Percentiles rank a stretch among this genome's conserved stretches.
phyloP scores from a whole-genome alignment of 768 basidiomycete species.

The Cystobasidium ongulense region DNA sequence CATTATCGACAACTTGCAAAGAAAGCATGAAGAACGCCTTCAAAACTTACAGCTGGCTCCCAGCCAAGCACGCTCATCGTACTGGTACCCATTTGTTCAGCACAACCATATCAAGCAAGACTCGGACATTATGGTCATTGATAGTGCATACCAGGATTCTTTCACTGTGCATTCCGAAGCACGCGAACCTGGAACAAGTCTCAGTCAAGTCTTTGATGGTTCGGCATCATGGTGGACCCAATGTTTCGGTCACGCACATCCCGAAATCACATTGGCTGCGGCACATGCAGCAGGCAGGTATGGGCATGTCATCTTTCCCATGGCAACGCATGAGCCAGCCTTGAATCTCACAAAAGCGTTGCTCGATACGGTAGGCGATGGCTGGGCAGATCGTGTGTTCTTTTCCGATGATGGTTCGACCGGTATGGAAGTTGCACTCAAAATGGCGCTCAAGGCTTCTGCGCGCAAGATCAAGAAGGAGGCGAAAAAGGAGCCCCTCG shows the following conservation, averaged over 20 bases:
- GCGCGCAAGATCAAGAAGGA: constrained; percentile 43
- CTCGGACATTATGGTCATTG: constrained; percentile 75
- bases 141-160: constrained; percentile 78
- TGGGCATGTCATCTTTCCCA: constrained; percentile 94
- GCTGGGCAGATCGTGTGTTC: constrained; percentile 86
- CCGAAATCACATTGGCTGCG: constrained; percentile 71
- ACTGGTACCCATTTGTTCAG: constrained; percentile 99
- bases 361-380: constrained; percentile 62
- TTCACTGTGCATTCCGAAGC: constrained; percentile 59
- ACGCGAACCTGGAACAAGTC: neutral
- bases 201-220: constrained; percentile 57
- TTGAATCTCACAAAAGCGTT: constrained; percentile 72
- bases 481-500: constrained; percentile 40
- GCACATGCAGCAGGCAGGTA: constrained; percentile 85
- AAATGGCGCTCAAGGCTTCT: constrained; percentile 74
- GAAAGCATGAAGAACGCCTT: constrained; percentile 59
- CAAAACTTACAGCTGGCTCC: constrained; percentile 69
- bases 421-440: constrained; percentile 92
- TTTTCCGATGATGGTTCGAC: constrained; percentile 93
- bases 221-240: constrained; percentile 99
- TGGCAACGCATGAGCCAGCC: constrained; percentile 76
- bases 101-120: constrained; percentile 63
- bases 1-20: constrained; percentile 57
- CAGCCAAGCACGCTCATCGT: constrained; percentile 60
- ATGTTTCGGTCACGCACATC: constrained; percentile 71